These are phyloP conservation scores for Ehretia macrophylla DNA, from an alignment of 257 asterid species.

Conservation along the genomic window DNA sequence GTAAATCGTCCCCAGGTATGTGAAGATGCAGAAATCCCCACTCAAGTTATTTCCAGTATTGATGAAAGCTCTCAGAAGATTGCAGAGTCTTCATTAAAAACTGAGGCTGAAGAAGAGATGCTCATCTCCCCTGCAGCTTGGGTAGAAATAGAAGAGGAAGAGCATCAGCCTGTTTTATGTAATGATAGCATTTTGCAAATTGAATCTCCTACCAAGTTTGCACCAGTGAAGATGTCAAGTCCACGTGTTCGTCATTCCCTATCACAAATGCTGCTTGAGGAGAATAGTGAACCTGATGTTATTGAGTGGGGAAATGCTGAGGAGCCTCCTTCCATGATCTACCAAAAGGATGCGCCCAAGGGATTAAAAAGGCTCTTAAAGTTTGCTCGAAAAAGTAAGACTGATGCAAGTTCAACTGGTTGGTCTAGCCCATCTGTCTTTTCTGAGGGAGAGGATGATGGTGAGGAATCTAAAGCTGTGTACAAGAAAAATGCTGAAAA, in stretches of 20 bases:
- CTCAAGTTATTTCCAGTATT: conserved; percentile 19
- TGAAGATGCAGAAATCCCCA: conserved; percentile 39
- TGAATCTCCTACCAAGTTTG: conserved; percentile 35
- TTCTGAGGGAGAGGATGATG: conserved; percentile 94
- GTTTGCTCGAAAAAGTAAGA: conserved; percentile 88
- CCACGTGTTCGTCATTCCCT: conserved; percentile 93
- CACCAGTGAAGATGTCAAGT: conserved; percentile 50
- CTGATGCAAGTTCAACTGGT: conserved; percentile 58
- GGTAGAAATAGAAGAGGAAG: conserved; percentile 84
- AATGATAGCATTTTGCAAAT: conserved; percentile 30
- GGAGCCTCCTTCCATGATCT: conserved; percentile 66
- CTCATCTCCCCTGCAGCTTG: conserved; percentile 84
- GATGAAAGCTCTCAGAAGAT: conserved; percentile 16
- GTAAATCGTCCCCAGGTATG: conserved; percentile 34
- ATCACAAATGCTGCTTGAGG: conserved; percentile 96
- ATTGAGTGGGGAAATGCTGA: conserved; percentile 95
- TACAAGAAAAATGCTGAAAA: conserved; percentile 58
- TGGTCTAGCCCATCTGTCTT: conserved; percentile 72
- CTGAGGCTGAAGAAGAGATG: conserved; percentile 52
- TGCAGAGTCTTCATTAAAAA: conserved; percentile 31
- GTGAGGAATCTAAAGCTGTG: conserved; percentile 57
- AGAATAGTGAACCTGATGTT: conserved; percentile 77
- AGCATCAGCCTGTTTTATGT: conserved; percentile 36
- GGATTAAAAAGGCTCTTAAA: conserved; percentile 91
- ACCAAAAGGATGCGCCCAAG: conserved; percentile 85